These are phyloP conservation scores for Effrenium voratum DNA, from an alignment of 73 alveolate genomes.

Conservation along the genomic window DNA sequence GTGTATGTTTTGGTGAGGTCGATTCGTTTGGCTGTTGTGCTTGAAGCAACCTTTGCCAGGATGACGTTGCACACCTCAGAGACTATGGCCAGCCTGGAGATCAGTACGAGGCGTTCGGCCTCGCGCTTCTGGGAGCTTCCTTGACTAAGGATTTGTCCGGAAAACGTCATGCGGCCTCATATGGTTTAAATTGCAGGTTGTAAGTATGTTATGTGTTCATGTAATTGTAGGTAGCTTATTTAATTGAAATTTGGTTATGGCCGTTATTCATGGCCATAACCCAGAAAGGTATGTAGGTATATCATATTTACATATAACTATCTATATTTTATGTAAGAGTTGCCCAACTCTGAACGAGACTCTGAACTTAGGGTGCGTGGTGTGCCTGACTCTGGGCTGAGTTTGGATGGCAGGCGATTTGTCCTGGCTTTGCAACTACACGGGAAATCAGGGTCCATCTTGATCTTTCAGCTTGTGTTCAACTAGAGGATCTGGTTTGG, in stretches of 20 bases:
- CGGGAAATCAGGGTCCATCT: not conserved
- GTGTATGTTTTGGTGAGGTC: no score
- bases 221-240: not conserved
- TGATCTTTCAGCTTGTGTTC: no score
- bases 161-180: no score
- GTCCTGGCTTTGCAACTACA: not conserved
- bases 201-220: no score
- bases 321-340: no score
- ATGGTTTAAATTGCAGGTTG: no score
- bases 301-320: no score
- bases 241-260: not conserved
- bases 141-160: not conserved
- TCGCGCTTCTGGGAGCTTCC: not conserved
- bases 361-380: no score
- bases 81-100: slow-evolving; percentile 57
- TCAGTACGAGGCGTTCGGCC: slow-evolving; percentile 40
- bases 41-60: not conserved
- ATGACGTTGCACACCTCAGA: slow-evolving; percentile 57
- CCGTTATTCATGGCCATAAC: not conserved
- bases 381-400: no score
- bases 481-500: not conserved
- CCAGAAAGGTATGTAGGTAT: no score
- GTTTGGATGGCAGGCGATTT: not conserved
- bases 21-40: not conserved
- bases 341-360: no score